A percentile compares a stretch with the other conserved stretches of the same genome.
These are phyloP conservation scores for Oldenlandia corymbosa DNA, from an alignment of 257 asterid genomes.

Conservation along the genomic window DNA sequence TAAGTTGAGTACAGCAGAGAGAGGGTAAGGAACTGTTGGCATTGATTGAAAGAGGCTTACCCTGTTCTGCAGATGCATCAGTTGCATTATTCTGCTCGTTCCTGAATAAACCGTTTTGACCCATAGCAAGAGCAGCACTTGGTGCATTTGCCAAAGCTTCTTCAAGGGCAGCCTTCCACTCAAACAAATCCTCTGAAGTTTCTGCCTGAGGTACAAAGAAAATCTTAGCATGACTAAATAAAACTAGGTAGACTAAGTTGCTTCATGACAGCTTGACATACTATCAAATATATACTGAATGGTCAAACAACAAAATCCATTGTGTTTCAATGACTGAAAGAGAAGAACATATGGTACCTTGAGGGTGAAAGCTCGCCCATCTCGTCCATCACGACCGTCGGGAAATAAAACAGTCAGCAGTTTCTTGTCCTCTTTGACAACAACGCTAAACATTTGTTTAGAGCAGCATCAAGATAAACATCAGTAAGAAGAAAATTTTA, in stretches of 20 bases:
- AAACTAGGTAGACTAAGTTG: no score
- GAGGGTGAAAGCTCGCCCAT: slow-evolving; percentile 95
- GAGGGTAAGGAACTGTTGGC: slow-evolving; percentile 2
- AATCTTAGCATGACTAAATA: no score
- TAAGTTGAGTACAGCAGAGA: no score
- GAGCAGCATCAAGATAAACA: slow-evolving; percentile 10
- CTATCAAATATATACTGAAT: not conserved
- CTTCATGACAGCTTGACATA: not conserved
- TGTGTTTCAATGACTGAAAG: no score
- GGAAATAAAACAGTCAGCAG: slow-evolving; percentile 86
- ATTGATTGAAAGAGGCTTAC: slow-evolving; percentile 31
- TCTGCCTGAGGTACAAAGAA: slow-evolving; percentile 65
- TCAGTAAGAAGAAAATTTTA: not conserved
- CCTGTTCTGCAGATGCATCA: slow-evolving; percentile 61
- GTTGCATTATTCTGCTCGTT: slow-evolving; percentile 58
- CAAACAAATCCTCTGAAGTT: slow-evolving; percentile 80
- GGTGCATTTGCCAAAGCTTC: slow-evolving; percentile 93
- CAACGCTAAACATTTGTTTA: slow-evolving; percentile 60
- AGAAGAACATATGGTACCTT: slow-evolving; percentile 49
- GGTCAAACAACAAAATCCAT: slow-evolving; percentile 6
- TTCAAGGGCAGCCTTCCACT: slow-evolving; percentile 96
- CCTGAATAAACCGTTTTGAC: slow-evolving; percentile 74
- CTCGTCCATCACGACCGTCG: slow-evolving; percentile 97
- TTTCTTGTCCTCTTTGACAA: slow-evolving; percentile 96
- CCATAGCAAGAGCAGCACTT: slow-evolving; percentile 57